Evolutionary conservation across 192 early-diverging fungal species (phyloP).

Genomic region (Borealophlyctis nickersoniae): DNA sequence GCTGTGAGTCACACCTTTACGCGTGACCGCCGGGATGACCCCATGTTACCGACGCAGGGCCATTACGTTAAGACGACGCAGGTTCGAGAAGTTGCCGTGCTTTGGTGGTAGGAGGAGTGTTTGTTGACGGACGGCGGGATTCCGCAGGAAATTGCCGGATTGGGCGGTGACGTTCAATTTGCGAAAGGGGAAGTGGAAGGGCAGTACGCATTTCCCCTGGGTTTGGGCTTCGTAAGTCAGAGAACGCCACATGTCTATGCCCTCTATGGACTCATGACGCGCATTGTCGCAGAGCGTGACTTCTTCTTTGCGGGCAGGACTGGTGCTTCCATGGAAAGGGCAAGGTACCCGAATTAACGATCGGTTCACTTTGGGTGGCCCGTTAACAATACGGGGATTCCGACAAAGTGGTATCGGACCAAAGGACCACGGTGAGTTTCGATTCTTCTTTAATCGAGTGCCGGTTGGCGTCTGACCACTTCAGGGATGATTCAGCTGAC

Average conservation of each 20-base stretch:
- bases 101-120: constrained; percentile 14
- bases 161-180: constrained; percentile 80
- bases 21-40: constrained; percentile 74
- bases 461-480: neutral
- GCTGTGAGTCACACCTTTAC: constrained; percentile 64
- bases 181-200: constrained; percentile 67
- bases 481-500: constrained; percentile 45
- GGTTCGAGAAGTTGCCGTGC: neutral
- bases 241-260: constrained; percentile 11
- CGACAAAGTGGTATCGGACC: constrained; percentile 83
- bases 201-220: constrained; percentile 57
- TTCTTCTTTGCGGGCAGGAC: constrained; percentile 57
- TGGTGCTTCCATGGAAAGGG: constrained; percentile 49
- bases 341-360: constrained; percentile 70
- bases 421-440: constrained; percentile 60
- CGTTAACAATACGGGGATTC: constrained; percentile 84
- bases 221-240: constrained; percentile 57
- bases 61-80: constrained; percentile 29
- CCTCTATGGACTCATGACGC: neutral
- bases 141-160: constrained; percentile 72
- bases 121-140: constrained; percentile 31
- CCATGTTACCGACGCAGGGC: constrained; percentile 72
- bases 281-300: constrained; percentile 23
- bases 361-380: constrained; percentile 86
- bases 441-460: neutral